A percentile compares a stretch with the other conserved stretches of the same genome.
These are phyloP conservation scores for Mycena sanguinolenta DNA, from an alignment of 768 basidiomycete species.

Conservation along the genomic window DNA sequence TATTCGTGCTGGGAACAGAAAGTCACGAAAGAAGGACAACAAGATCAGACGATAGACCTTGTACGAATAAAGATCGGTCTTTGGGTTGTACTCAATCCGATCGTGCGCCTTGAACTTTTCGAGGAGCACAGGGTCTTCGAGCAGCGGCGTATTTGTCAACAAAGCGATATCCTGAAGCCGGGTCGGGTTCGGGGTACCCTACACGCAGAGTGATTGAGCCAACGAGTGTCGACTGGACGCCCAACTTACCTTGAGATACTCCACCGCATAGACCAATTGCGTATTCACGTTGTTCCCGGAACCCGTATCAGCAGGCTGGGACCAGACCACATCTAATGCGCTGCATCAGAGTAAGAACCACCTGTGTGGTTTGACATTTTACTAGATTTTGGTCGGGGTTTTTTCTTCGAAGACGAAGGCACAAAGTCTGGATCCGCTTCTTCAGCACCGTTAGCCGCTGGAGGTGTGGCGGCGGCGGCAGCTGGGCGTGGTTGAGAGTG, in stretches of 20 bases:
- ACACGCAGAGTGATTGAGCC: conserved; percentile 25
- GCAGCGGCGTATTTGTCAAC: conserved; percentile 81
- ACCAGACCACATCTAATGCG: conserved; percentile 78
- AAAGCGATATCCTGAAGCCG: conserved; percentile 91
- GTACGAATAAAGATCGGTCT: conserved; percentile 89
- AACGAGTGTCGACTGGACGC: conserved; percentile 14
- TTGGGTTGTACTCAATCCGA: conserved; percentile 81
- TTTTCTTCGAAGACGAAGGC: conserved; percentile 60
- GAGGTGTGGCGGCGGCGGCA: conserved; percentile 40
- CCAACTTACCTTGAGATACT: conserved; percentile 77
- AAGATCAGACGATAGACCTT: conserved; percentile 62
- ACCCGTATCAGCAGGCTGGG: conserved; percentile 90
- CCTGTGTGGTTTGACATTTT: conserved; percentile 45
- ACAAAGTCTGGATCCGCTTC: conserved; percentile 46
- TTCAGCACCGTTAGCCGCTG: conserved; percentile 17
- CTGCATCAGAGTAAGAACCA: conserved; percentile 35
- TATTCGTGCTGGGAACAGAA: conserved; percentile 77
- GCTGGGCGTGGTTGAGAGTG: conserved; percentile 70
- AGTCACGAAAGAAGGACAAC: not conserved
- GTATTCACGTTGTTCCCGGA: conserved; percentile 87
- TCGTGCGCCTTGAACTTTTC: conserved; percentile 90
- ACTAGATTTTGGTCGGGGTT: conserved; percentile 77
- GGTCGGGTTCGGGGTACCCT: conserved; percentile 84
- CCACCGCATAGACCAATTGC: conserved; percentile 87
- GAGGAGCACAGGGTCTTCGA: conserved; percentile 76